A percentile compares a stretch with the other conserved stretches of the same genome.
Evolutionary conservation across 768 basidiomycete genomes (phyloP).

Genomic region (Lentinula boryana): DNA sequence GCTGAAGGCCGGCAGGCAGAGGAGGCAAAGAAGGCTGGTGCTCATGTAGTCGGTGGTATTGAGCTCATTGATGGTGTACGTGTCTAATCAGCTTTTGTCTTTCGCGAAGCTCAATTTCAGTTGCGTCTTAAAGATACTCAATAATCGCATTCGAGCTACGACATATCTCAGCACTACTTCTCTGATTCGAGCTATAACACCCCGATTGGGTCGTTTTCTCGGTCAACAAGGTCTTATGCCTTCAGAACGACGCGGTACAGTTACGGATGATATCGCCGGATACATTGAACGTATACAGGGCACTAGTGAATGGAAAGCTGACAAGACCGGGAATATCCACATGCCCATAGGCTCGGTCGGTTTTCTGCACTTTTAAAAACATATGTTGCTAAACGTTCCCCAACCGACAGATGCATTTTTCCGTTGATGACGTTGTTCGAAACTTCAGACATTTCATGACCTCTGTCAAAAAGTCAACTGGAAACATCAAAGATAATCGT

Average conservation of each 20-base stretch:
- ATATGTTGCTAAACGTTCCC: not conserved
- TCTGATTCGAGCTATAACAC: conserved; percentile 72
- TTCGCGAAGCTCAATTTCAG: conserved; percentile 1
- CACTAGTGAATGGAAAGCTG: conserved; percentile 90
- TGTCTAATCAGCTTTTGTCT: conserved; percentile 11
- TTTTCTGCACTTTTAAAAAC: not conserved
- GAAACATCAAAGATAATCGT: conserved; percentile 40
- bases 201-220: conserved; percentile 70
- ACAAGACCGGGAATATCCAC: conserved; percentile 79
- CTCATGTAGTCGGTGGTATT: conserved; percentile 83
- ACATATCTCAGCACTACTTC: conserved; percentile 80
- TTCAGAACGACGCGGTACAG: conserved; percentile 87
- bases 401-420: conserved; percentile 57
- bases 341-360: conserved; percentile 74
- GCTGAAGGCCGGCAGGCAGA: conserved; percentile 81
- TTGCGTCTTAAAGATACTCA: conserved; percentile 50
- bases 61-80: conserved; percentile 85
- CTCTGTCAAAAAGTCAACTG: conserved; percentile 70
- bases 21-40: conserved; percentile 82
- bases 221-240: conserved; percentile 96
- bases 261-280: conserved; percentile 81
- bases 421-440: conserved; percentile 66
- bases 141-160: conserved; percentile 70
- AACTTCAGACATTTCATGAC: conserved; percentile 76
- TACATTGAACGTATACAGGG: conserved; percentile 78